Conservation (phyloP, 2,329 filamentous ascomycete genomes). For the Aspergillus floridensis region DNA sequence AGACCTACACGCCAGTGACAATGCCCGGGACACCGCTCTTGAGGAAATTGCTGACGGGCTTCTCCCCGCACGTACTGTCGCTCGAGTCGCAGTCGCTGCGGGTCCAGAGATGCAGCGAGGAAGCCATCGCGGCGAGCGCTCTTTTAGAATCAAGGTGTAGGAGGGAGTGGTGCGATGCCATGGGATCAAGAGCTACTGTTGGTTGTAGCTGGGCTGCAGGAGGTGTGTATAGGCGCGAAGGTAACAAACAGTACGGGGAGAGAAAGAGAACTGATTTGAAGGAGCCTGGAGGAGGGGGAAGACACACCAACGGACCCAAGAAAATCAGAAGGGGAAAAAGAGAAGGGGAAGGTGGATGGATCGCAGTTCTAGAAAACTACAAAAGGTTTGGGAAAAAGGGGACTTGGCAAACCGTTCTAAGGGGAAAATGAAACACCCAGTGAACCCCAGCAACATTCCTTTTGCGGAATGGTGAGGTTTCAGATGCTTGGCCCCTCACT, state of each 20-base stretch:
- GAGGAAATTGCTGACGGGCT: conserved; percentile 18
- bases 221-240: too few species aligned
- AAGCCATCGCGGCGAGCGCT: background rate
- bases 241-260: too few species aligned
- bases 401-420: background rate
- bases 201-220: too few species aligned
- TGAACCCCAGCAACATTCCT: too few species aligned
- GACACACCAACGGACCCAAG: too few species aligned
- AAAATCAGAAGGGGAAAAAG: background rate
- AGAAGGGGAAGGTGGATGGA: background rate
- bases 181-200: background rate
- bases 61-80: conserved; percentile 8
- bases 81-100: background rate
- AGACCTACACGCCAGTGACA: conserved; percentile 16
- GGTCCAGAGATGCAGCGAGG: background rate
- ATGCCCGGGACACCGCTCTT: conserved; percentile 19
- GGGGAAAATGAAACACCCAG: background rate
- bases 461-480: background rate
- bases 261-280: too few species aligned
- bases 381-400: background rate
- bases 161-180: background rate
- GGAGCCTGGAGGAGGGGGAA: too few species aligned
- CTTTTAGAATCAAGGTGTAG: background rate
- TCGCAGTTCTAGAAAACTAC: background rate
- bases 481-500: background rate